phyloP scores from a whole-genome alignment of 768 basidiomycete genomes.

The Calocybe gangraenosa region DNA sequence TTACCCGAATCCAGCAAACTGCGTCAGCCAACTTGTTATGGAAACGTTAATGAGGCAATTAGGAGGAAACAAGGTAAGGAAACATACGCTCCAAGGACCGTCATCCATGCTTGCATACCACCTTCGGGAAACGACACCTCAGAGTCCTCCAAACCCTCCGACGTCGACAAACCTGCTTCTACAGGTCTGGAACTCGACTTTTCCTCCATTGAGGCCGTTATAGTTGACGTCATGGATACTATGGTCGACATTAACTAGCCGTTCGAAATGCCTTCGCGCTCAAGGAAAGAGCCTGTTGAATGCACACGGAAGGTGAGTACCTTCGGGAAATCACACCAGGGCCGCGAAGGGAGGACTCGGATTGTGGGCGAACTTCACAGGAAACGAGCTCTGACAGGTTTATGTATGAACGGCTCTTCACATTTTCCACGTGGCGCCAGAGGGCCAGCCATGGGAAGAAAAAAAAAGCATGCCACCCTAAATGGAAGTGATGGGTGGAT shows the following conservation, averaged over 20 bases:
- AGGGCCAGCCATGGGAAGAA: not conserved
- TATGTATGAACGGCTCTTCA: no score
- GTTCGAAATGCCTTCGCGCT: no score
- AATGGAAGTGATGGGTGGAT: no score
- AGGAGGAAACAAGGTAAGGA: not conserved
- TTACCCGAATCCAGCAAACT: constrained; percentile 22
- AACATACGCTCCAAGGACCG: constrained; percentile 16
- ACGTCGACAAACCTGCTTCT: no score
- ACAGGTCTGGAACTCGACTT: not conserved
- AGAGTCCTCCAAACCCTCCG: not conserved
- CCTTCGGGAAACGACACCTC: constrained; percentile 13
- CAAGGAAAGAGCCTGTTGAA: not conserved
- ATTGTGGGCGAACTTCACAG: no score
- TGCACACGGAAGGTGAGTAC: not conserved
- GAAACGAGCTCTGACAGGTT: no score
- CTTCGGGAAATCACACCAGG: no score
- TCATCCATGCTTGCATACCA: constrained; percentile 16
- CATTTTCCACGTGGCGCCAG: no score
- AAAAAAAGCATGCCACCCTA: not conserved
- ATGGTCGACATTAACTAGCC: no score
- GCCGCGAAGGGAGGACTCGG: no score
- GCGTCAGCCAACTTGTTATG: constrained; percentile 12
- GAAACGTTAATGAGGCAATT: not conserved
- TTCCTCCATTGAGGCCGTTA: not conserved
- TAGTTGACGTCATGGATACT: no score